Evolutionary conservation across 2,329 filamentous ascomycete species (phyloP), one percentile per base, ranked within the genome.

Genomic region (Ceratocystis destructans): DNA sequence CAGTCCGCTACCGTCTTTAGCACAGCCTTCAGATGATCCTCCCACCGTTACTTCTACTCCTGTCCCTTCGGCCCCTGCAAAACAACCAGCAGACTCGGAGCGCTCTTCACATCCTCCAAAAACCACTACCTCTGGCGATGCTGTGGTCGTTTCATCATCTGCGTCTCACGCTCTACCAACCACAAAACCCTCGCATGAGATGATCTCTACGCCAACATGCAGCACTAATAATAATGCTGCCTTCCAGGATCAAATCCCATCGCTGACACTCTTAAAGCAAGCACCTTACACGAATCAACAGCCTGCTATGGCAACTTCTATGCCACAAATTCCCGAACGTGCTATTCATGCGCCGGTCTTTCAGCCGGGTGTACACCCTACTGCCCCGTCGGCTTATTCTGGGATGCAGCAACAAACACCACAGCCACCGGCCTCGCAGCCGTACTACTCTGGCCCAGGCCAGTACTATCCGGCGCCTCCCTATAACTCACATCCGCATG

Each of bases 311-410:
- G 48, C 28, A 25, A 48, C 7, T n/a, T 10, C 25, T 7, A 79
- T 96, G 44, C 93, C 91, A 25, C 91, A 96, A 71, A 96, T 96
- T 69, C 92, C 92, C 1, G 93, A 96, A 75, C 86, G 92, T 66
- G 90, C 91, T 7, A 91, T 96, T 63, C 91, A 96, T 72, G 93
- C 91, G 33, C 87, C 88, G 65, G 87, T 90, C 0, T 97, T 96
- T 79, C 92, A 96, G 71, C 89, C 64, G 31, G 25, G 41, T 7
- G 73, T 25, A 70, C 75, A 33, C 77, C 76, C 17, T 75, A 76
- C 48, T 80, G 82, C 7, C 80, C 85, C 8, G 74, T 82, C 61
- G 89, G 84, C 71, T 79, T 63, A 63, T 37, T 3, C 44, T 10
- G 85, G 41, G 81, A 83, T 17, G 77, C 78, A 5, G 70, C 76